Evolutionary conservation across 352 stramenopile species (phyloP).

Genomic region (Aphanomyces euteiches): DNA sequence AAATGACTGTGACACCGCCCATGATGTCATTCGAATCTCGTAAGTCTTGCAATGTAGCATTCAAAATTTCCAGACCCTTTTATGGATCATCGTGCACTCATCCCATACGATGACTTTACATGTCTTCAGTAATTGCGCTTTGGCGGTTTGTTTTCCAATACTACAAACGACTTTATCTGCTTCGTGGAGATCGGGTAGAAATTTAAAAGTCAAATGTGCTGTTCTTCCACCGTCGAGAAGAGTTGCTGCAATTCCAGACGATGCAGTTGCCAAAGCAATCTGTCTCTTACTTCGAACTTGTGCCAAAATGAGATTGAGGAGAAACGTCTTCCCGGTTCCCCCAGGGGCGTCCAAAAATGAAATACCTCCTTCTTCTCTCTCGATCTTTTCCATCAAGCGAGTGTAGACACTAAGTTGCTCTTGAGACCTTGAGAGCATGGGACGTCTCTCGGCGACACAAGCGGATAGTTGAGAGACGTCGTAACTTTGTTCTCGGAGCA

Average conservation of each 20-base stretch:
- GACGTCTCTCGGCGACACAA: slow-evolving; percentile 6
- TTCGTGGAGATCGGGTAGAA: slow-evolving; percentile 30
- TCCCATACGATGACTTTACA: slow-evolving; percentile 2
- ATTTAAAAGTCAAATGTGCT: slow-evolving; percentile 39
- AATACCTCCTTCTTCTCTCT: slow-evolving; percentile 23
- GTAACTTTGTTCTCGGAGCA: not conserved
- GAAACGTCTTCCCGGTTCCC: slow-evolving; percentile 39
- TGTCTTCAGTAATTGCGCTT: slow-evolving; percentile 13
- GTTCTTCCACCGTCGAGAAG: slow-evolving; percentile 38
- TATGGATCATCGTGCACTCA: not conserved
- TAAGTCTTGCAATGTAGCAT: not conserved
- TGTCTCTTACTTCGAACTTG: slow-evolving; percentile 30
- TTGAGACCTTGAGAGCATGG: slow-evolving; percentile 8
- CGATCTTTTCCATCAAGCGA: slow-evolving; percentile 8
- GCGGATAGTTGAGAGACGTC: slow-evolving; percentile 23
- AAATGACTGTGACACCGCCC: slow-evolving; percentile 3
- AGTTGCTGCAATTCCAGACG: slow-evolving; percentile 36
- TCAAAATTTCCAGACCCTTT: not conserved
- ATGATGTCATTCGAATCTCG: not conserved
- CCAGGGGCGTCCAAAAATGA: slow-evolving; percentile 38
- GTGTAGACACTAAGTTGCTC: slow-evolving; percentile 31
- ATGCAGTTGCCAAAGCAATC: slow-evolving; percentile 21
- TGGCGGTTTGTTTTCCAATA: slow-evolving; percentile 33
- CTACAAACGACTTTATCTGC: slow-evolving; percentile 27
- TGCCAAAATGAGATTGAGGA: slow-evolving; percentile 34